Percentiles rank a stretch among this genome's conserved stretches.
Evolutionary conservation across 1,139 yeast genomes (phyloP).

Genomic region (Yamadazyma mexicana): DNA sequence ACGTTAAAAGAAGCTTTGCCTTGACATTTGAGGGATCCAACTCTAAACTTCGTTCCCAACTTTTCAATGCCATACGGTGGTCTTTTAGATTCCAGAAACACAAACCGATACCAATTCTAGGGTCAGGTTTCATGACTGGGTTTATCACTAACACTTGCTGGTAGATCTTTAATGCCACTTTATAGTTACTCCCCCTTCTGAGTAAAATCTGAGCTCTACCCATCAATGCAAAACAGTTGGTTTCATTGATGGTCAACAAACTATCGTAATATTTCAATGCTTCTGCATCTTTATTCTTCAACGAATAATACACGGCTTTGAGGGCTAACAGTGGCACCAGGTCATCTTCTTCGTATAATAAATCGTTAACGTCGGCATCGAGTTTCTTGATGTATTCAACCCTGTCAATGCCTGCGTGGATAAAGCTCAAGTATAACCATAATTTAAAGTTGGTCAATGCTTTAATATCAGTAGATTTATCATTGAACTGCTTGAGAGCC

Average conservation of each 20-base stretch:
- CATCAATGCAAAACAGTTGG: constrained; percentile 73
- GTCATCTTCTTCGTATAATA: constrained; percentile 18
- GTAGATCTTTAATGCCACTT: constrained; percentile 73
- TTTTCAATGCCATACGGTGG: constrained; percentile 66
- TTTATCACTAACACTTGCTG: constrained; percentile 79
- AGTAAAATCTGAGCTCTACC: constrained; percentile 85
- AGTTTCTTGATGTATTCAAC: constrained; percentile 25
- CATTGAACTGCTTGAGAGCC: constrained; percentile 29
- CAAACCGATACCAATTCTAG: constrained; percentile 91
- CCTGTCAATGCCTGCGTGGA: constrained; percentile 26
- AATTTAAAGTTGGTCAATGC: constrained; percentile 42
- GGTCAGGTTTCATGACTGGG: constrained; percentile 84
- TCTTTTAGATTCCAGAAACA: constrained; percentile 91
- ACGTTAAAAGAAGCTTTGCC: constrained; percentile 64
- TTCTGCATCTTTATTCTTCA: constrained; percentile 56
- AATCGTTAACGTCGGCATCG: constrained; percentile 19
- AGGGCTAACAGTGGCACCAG: constrained; percentile 52
- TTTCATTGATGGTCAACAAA: constrained; percentile 13
- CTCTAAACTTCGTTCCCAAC: constrained; percentile 83
- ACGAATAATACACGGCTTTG: constrained; percentile 52
- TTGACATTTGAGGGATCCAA: constrained; percentile 61
- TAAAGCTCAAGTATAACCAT: constrained; percentile 65
- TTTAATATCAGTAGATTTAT: not conserved
- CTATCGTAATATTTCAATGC: constrained; percentile 56
- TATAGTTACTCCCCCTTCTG: constrained; percentile 65